phyloP scores from a whole-genome alignment of 2,329 filamentous ascomycete genomes.

The Talaromyces atroroseus region DNA sequence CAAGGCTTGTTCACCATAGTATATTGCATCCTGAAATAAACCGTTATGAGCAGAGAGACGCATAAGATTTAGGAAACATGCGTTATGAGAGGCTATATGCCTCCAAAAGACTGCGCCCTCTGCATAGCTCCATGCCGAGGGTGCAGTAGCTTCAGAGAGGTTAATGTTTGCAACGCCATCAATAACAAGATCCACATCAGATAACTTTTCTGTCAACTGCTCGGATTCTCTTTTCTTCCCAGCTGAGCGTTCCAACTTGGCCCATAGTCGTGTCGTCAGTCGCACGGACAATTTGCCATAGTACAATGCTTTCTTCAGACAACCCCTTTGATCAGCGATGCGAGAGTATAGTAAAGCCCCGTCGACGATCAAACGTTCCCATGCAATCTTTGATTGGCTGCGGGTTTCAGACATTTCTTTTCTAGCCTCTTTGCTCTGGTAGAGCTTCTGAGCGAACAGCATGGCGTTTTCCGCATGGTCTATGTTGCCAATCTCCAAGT shows the following conservation, averaged over 20 bases:
- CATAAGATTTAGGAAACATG: conserved; percentile 67
- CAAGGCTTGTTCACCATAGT: conserved; percentile 78
- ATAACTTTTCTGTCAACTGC: conserved; percentile 17
- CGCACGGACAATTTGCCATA: conserved; percentile 46
- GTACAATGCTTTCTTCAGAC: conserved; percentile 41
- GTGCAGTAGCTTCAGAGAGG: conserved; percentile 27
- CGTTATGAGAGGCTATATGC: conserved; percentile 67
- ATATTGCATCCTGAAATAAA: conserved; percentile 79
- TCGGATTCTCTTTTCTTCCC: conserved; percentile 30
- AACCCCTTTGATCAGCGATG: conserved; percentile 55
- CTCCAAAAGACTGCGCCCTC: conserved; percentile 71
- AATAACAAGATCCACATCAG: conserved; percentile 32
- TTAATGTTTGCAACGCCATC: conserved; percentile 37
- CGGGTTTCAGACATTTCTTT: conserved; percentile 29
- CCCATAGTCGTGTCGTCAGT: conserved; percentile 48
- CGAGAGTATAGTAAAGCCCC: conserved; percentile 61
- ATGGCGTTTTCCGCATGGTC: conserved; percentile 50
- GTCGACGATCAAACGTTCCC: conserved; percentile 53
- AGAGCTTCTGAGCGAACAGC: conserved; percentile 23
- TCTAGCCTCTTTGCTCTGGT: conserved; percentile 28
- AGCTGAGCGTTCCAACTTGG: conserved; percentile 43
- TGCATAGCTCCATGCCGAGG: conserved; percentile 41
- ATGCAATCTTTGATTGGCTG: conserved; percentile 35
- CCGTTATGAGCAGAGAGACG: conserved; percentile 77
- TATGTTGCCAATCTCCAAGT: conserved; percentile 60